phyloP scores from a whole-genome alignment of 371 early-diverging fungal genomes.

The Apophysomyces variabilis region DNA sequence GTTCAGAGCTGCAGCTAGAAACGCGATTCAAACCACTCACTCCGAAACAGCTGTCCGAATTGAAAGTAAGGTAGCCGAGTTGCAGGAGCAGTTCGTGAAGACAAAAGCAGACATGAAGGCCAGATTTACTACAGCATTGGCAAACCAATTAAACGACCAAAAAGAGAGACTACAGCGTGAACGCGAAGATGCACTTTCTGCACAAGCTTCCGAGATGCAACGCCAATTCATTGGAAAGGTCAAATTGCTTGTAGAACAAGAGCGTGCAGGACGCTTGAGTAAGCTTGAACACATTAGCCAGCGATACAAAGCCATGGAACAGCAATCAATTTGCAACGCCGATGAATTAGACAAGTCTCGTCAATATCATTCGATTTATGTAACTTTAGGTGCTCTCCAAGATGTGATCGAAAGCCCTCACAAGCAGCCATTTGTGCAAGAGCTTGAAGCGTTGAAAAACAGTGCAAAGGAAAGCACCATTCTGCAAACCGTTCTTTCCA shows the following conservation, averaged over 20 bases:
- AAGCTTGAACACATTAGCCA: slow-evolving; percentile 77
- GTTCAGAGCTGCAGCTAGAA: slow-evolving; percentile 22
- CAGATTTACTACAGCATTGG: slow-evolving; percentile 31
- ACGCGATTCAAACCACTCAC: slow-evolving; percentile 21
- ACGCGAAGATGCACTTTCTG: slow-evolving; percentile 43
- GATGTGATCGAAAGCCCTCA: slow-evolving; percentile 38
- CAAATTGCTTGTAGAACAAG: slow-evolving; percentile 79
- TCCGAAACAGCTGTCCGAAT: slow-evolving; percentile 25
- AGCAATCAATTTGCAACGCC: slow-evolving; percentile 58
- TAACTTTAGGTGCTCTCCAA: slow-evolving; percentile 54
- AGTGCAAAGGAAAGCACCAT: slow-evolving; percentile 55
- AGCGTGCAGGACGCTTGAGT: slow-evolving; percentile 86
- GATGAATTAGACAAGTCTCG: slow-evolving; percentile 54
- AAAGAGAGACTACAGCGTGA: slow-evolving; percentile 42
- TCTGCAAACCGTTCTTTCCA: slow-evolving; percentile 58
- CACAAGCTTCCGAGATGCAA: slow-evolving; percentile 55
- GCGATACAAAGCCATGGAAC: slow-evolving; percentile 76
- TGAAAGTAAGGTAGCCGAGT: slow-evolving; percentile 38
- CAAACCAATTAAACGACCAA: slow-evolving; percentile 42
- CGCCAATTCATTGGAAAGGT: slow-evolving; percentile 70
- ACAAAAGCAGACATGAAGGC: slow-evolving; percentile 25
- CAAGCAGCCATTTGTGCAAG: slow-evolving; percentile 65
- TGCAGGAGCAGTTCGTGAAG: slow-evolving; percentile 38
- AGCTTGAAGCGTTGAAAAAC: slow-evolving; percentile 65
- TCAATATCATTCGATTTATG: slow-evolving; percentile 52